Base-by-base conservation (phyloP, 129 eudicot species). In the Flaveria linearis region DNA sequence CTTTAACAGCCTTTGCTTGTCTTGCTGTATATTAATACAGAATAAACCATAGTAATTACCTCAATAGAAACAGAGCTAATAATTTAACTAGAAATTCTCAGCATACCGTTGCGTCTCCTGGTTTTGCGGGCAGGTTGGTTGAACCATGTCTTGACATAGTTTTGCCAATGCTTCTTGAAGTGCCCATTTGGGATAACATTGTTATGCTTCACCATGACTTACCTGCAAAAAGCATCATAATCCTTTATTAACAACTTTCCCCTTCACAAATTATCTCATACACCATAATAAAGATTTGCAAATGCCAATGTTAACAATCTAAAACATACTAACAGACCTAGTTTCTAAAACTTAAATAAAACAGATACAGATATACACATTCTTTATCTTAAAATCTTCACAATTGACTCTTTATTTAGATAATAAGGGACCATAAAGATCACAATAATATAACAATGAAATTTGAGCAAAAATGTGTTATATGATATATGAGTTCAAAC, bases 1-100 rank as follows among this genome's bases (percentile, higher is more conserved):
- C 88, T 82, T 88, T 88, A 22, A 88, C 97, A n/a, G 95, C 95
- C 82, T 88, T 91, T 61, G 86, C 87, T 69, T 88, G 95, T 47
- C 97, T 82, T 0, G 97, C 97, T 91, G 94, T 58, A 67, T 47
- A 51, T 10, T 68, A 3, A 12, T 15, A 0, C 8, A 58, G 6
- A 46, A 0, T 16, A 30, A 45, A 45, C 33, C 0, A 42, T 0
- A 9, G 6, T 72, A 5, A 74, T 9, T 14, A 67, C 7, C 18
- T 9, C 1, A 12, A 72, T 1, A 2, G 0, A 10, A 2, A 6
- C 18, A 47, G 1, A 3, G 14, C 22, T 18, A 36, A 5, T 8
- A 36, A 36, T 36, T 36, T 36, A 58, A 15, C 18, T 13, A 9
- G 65, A 23, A 13, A 9, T 9, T 45, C 50, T 42, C 22, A 18